Evolutionary conservation across 2,329 filamentous ascomycete genomes (phyloP), one percentile per base, ranked within the genome.

Genomic region (Phialophora tarda): DNA sequence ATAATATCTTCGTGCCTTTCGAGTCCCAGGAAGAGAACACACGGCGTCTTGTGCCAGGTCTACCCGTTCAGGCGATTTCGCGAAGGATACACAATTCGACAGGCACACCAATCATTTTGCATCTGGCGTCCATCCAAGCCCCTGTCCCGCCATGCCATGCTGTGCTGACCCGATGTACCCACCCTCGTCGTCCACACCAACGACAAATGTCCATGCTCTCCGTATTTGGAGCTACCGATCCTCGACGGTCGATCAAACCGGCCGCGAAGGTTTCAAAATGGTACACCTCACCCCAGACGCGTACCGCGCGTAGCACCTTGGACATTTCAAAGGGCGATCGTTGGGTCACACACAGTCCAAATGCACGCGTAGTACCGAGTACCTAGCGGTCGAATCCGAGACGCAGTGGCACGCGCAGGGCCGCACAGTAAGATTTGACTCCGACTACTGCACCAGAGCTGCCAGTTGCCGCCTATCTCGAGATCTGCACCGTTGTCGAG

Each of bases 91-190:
- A 62, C 44, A 57, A 38, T 51, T 55, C 38, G 55, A 21, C 65
- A 67, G 65, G 65, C 50, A 67, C 65, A 67, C 65, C 65, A 67
- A 67, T 67, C 65, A 67, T n/a, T 21, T 32, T 41, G 54, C 26
- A 44, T 28, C 48, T 21, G 8, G 28, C 21, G 8, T 50, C 59
- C 24, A 17, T 59, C 44, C 59, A 47, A n/a, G 30, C 59, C 55
- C 57, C 50, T 60, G 57, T 56, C 38, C 28, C n/a, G n/a, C n/a
- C n/a, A n/a, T 11, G 47, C 47, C n/a, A 24, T 51, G 48, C 6
- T 5, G 21, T 51, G 48, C 21, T 51, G 48, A 23, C 48, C 48
- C 48, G 21, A 51, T 2, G 48, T 21, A 10, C 28, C 53, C 24
- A 30, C 53, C 28, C 26, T n/a, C 53, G 53, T 17, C 2, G 10